Conservation (phyloP, 2,329 filamentous ascomycete species). For the Xylariaceae sp. region DNA sequence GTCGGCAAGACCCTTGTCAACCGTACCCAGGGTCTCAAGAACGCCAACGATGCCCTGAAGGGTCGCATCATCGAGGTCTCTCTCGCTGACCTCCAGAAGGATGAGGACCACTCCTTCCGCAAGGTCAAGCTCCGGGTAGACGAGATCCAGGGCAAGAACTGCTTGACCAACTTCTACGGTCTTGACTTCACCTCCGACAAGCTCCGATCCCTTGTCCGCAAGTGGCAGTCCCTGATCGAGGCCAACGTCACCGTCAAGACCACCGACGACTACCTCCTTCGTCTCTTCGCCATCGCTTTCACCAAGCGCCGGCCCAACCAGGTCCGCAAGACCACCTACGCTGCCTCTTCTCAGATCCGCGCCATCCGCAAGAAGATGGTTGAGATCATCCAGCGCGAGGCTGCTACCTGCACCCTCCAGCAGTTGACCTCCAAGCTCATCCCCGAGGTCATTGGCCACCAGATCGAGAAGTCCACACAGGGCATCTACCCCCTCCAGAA, state of each 20-base stretch:
- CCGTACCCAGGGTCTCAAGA: slow-evolving; percentile 99
- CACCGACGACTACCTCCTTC: slow-evolving; percentile 98
- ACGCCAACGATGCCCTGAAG: slow-evolving; percentile 98
- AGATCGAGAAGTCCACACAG: slow-evolving; percentile 99
- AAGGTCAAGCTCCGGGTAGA: slow-evolving; percentile 99
- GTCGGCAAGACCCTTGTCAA: slow-evolving; percentile 99
- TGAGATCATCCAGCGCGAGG: slow-evolving; percentile 97
- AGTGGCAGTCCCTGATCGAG: slow-evolving; percentile 99
- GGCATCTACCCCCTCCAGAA: slow-evolving; percentile 99
- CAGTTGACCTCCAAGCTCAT: slow-evolving; percentile 99
- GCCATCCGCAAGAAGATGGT: slow-evolving; percentile 99
- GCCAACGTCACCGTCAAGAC: slow-evolving; percentile 99
- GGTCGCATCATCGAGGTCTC: slow-evolving; percentile 98
- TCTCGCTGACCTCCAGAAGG: slow-evolving; percentile 97
- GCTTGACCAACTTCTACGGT: slow-evolving; percentile 99
- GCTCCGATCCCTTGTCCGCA: slow-evolving; percentile 96
- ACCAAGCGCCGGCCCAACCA: slow-evolving; percentile 99
- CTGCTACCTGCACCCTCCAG: slow-evolving; percentile 84
- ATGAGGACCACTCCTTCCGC: slow-evolving; percentile 99
- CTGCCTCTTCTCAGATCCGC: slow-evolving; percentile 92
- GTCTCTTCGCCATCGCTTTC: slow-evolving; percentile 98
- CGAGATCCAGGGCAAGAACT: slow-evolving; percentile 99
- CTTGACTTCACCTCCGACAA: slow-evolving; percentile 99
- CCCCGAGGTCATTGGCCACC: slow-evolving; percentile 97
- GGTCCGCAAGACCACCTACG: slow-evolving; percentile 99